phyloP scores from a whole-genome alignment of 108 stramenopile genomes.

The Fragilaria crotonensis region DNA sequence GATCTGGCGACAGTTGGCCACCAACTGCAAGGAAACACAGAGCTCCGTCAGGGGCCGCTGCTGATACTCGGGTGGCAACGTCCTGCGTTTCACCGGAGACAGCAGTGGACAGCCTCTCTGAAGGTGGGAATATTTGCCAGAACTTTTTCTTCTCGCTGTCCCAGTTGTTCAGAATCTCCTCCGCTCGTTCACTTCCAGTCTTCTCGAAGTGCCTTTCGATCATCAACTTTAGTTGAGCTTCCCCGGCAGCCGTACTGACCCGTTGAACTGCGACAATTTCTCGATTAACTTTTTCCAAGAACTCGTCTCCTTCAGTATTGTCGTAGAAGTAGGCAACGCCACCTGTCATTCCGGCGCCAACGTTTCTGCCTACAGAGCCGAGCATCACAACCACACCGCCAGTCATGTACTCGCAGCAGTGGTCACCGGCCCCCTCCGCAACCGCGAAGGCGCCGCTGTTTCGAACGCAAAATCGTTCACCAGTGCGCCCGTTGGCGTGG shows the following conservation, averaged over 20 bases:
- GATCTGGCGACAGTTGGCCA: conserved; percentile 52
- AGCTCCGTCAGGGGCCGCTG: conserved; percentile 70
- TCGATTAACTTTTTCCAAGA: conserved; percentile 79
- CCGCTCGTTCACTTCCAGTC: conserved; percentile 84
- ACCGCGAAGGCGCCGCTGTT: conserved; percentile 94
- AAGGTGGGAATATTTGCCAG: conserved; percentile 87
- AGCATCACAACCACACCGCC: conserved; percentile 90
- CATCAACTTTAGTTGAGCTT: conserved; percentile 68
- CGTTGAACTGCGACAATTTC: conserved; percentile 87
- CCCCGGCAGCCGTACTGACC: conserved; percentile 61
- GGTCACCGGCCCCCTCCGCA: conserved; percentile 95
- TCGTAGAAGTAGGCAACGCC: conserved; percentile 94
- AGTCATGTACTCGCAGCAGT: conserved; percentile 98
- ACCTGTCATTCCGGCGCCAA: conserved; percentile 95
- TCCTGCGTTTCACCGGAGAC: conserved; percentile 1
- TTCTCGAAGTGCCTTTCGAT: conserved; percentile 85
- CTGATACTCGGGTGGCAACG: conserved; percentile 45
- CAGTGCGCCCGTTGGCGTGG: conserved; percentile 91
- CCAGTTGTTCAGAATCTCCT: conserved; percentile 84
- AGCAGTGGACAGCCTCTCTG: conserved; percentile 35
- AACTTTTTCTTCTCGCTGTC: conserved; percentile 71
- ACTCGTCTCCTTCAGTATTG: conserved; percentile 38
- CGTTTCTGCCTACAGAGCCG: conserved; percentile 89
- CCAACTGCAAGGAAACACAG: conserved; percentile 84
- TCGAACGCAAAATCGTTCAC: conserved; percentile 94